Percentiles rank a stretch among this genome's conserved stretches.
These are phyloP conservation scores for Naganishia randhawae DNA, from an alignment of 768 basidiomycete genomes.

Conservation along the genomic window DNA sequence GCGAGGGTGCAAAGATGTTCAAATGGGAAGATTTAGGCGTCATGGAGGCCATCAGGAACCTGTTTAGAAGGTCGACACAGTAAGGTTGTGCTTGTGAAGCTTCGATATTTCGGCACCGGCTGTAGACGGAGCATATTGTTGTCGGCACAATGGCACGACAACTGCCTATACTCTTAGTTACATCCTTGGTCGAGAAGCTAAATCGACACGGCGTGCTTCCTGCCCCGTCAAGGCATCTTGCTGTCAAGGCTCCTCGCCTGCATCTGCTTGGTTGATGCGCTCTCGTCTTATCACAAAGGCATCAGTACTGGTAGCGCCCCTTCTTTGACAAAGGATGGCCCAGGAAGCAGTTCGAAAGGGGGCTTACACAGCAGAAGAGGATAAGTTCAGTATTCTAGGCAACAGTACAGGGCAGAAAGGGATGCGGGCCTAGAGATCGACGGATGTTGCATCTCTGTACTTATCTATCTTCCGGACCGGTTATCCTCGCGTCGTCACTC, in stretches of 20 bases:
- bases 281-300: conserved; percentile 9
- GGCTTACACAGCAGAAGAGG: background rate
- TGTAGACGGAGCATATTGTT: background rate
- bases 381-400: background rate
- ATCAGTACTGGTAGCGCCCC: background rate
- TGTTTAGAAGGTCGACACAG: conserved; percentile 4
- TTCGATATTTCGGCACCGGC: background rate
- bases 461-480: background rate
- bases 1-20: conserved; percentile 1
- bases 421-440: background rate
- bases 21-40: conserved; percentile 19
- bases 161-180: background rate
- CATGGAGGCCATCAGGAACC: conserved; percentile 21
- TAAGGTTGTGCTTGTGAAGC: background rate
- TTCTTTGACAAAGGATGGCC: background rate
- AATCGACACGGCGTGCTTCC: background rate
- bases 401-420: background rate
- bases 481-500: background rate
- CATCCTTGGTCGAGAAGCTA: background rate
- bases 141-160: background rate
- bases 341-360: background rate
- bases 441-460: background rate
- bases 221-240: background rate
- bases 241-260: background rate
- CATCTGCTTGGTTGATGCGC: background rate